Percentiles rank a stretch among this genome's conserved stretches.
phyloP scores from a whole-genome alignment of 352 stramenopile genomes.

The Phytopythium helicoides region DNA sequence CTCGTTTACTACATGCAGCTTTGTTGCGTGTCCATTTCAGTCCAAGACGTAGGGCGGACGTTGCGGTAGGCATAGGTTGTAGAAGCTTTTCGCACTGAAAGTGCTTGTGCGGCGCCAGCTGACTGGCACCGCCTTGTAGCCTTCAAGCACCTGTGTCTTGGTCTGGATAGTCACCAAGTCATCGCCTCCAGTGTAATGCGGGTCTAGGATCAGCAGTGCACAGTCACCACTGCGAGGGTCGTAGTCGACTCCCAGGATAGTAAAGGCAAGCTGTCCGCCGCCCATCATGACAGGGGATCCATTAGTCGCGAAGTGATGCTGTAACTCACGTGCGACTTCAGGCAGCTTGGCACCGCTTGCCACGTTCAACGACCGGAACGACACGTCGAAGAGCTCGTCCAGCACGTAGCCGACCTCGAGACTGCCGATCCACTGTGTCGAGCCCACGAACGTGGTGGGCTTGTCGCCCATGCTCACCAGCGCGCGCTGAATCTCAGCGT shows the following conservation, averaged over 20 bases:
- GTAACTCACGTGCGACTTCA: conserved; percentile 61
- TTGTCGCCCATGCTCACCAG: conserved; percentile 85
- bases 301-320: conserved; percentile 74
- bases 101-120: conserved; percentile 59
- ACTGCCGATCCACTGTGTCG: conserved; percentile 80
- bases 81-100: conserved; percentile 67
- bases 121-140: conserved; percentile 72
- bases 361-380: conserved; percentile 66
- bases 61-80: conserved; percentile 78
- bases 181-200: conserved; percentile 76
- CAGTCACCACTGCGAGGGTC: conserved; percentile 55
- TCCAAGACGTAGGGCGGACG: conserved; percentile 19
- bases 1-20: too few species aligned
- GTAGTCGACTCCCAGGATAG: conserved; percentile 74
- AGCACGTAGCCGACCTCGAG: conserved; percentile 84
- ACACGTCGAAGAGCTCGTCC: conserved; percentile 71
- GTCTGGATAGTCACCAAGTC: conserved; percentile 66
- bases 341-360: conserved; percentile 51
- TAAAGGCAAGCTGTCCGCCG: conserved; percentile 79
- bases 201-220: conserved; percentile 79
- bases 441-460: conserved; percentile 56
- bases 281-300: conserved; percentile 88
- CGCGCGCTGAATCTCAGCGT: conserved; percentile 72
- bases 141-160: conserved; percentile 54
- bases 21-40: too few species aligned